Percentiles rank a stretch among this genome's conserved stretches.
Evolutionary conservation across 2,329 filamentous ascomycete genomes (phyloP).

Genomic region (Pezicula rhizophila): DNA sequence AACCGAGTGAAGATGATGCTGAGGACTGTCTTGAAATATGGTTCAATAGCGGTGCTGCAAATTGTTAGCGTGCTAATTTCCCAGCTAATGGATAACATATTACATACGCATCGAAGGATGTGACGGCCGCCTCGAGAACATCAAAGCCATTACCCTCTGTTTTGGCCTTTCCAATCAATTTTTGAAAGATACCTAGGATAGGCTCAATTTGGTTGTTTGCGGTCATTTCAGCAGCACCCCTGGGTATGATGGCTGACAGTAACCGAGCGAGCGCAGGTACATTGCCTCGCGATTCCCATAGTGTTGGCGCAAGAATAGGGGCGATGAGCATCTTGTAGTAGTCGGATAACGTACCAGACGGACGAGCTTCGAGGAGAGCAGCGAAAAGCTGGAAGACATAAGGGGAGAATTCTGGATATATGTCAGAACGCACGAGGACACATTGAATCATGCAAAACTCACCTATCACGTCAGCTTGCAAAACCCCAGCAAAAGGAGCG

Average conservation of each 20-base stretch:
- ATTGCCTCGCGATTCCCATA: conserved; percentile 92
- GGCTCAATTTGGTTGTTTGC: conserved; percentile 77
- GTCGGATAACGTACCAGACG: conserved; percentile 67
- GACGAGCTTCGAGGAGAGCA: conserved; percentile 81
- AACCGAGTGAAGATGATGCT: conserved; percentile 72
- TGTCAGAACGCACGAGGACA: conserved; percentile 25
- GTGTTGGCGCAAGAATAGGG: conserved; percentile 70
- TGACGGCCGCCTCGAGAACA: conserved; percentile 74
- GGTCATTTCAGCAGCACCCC: conserved; percentile 66
- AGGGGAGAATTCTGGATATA: conserved; percentile 72
- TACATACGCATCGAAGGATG: conserved; percentile 63
- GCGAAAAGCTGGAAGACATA: conserved; percentile 96
- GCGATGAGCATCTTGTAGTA: conserved; percentile 75
- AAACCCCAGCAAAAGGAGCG: conserved; percentile 72
- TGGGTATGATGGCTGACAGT: conserved; percentile 75
- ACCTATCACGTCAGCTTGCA: conserved; percentile 78
- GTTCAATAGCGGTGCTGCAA: conserved; percentile 54
- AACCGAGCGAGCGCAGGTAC: conserved; percentile 85
- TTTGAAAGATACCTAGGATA: conserved; percentile 93
- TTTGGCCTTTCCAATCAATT: conserved; percentile 54
- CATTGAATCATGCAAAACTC: conserved; percentile 20
- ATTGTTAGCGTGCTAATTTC: conserved; percentile 19
- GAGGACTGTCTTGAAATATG: conserved; percentile 54
- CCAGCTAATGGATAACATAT: conserved; percentile 3
- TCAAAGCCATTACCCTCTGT: conserved; percentile 87